phyloP scores from a whole-genome alignment of 306 rosid genomes.

The Fragaria vesca region DNA sequence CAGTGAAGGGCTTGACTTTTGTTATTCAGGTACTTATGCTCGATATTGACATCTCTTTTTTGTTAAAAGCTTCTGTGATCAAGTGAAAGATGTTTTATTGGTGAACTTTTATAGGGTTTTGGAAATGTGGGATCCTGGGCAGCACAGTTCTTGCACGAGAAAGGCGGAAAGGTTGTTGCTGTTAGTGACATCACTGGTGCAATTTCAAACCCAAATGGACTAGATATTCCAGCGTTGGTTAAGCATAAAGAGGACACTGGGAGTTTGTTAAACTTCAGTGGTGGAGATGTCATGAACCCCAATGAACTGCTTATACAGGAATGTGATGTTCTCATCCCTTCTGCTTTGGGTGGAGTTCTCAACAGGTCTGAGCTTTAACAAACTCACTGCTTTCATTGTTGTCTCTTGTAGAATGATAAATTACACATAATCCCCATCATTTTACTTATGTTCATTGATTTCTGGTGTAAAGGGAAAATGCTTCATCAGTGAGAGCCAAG shows the following conservation, averaged over 20 bases:
- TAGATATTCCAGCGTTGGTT: constrained; percentile 37
- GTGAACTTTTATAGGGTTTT: constrained; percentile 54
- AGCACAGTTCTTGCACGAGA: constrained; percentile 47
- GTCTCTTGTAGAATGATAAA: background rate
- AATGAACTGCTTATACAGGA: constrained; percentile 45
- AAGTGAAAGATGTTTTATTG: background rate
- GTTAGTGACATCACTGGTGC: constrained; percentile 63
- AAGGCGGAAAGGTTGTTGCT: constrained; percentile 54
- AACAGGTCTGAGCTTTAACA: constrained; percentile 40
- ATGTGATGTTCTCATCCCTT: constrained; percentile 59
- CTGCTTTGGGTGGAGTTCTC: constrained; percentile 64
- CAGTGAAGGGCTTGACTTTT: constrained; percentile 46
- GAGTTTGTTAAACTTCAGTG: constrained; percentile 38
- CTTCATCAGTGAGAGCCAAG: constrained; percentile 51
- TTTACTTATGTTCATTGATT: constrained; percentile 1
- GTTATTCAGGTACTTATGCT: constrained; percentile 49
- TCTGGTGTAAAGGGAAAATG: constrained; percentile 47
- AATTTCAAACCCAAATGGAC: constrained; percentile 42
- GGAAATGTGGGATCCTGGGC: constrained; percentile 86
- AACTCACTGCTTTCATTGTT: background rate
- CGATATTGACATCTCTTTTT: background rate
- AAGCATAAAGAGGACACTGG: constrained; percentile 44
- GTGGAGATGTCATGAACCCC: constrained; percentile 47
- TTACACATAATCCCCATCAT: background rate
- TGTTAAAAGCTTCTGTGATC: background rate